A percentile compares a stretch with the other conserved stretches of the same genome.
phyloP scores from a whole-genome alignment of 371 early-diverging fungal genomes.

The Dinochytrium kinnereticum region DNA sequence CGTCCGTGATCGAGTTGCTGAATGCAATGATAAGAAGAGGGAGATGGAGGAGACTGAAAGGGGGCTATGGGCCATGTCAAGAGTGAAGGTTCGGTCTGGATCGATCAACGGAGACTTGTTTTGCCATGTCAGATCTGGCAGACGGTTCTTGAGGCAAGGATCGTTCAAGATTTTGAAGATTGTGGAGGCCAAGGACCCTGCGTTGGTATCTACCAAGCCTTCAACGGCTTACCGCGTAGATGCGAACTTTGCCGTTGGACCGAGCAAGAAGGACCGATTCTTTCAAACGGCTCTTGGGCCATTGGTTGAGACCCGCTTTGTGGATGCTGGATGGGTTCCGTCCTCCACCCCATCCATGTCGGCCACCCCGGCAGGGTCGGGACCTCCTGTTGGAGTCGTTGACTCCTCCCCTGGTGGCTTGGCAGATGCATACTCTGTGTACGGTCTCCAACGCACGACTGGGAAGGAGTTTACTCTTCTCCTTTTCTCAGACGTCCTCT shows the following conservation, averaged over 20 bases:
- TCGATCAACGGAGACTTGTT: conserved; percentile 2
- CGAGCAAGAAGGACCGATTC: conserved; percentile 30
- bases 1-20: conserved; percentile 63
- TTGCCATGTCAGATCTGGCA: background rate
- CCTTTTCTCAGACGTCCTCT: conserved; percentile 51
- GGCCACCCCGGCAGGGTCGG: background rate
- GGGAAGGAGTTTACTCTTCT: conserved; percentile 47
- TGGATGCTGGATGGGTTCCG: background rate
- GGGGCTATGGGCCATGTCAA: conserved; percentile 28
- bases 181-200: conserved; percentile 28
- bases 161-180: conserved; percentile 30
- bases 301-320: conserved; percentile 37
- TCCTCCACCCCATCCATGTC: background rate
- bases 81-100: conserved; percentile 25
- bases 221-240: conserved; percentile 25
- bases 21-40: conserved; percentile 72
- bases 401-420: conserved; percentile 20
- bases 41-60: conserved; percentile 47
- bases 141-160: conserved; percentile 33
- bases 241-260: conserved; percentile 31
- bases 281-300: conserved; percentile 11
- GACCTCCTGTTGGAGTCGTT: conserved; percentile 20
- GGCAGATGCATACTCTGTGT: conserved; percentile 28
- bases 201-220: background rate
- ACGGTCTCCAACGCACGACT: conserved; percentile 32